phyloP scores from a whole-genome alignment of 208 protist genomes.

The Leishmania arabica region DNA sequence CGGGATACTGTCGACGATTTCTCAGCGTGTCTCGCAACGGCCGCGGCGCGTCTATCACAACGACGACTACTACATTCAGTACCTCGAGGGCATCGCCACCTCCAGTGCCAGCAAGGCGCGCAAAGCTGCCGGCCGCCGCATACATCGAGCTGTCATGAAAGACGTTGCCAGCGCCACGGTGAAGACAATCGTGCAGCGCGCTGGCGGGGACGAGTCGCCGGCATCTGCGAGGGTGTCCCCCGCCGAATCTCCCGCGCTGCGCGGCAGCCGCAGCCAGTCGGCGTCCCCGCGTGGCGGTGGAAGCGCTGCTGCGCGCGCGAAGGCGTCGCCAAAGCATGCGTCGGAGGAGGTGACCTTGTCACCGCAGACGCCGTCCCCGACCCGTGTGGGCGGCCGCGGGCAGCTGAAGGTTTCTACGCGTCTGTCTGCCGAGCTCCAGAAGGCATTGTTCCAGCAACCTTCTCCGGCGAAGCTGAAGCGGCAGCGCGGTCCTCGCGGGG shows the following conservation, averaged over 20 bases:
- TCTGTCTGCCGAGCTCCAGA: conserved; percentile 31
- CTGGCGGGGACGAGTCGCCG: too few species aligned
- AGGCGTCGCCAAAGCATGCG: not conserved
- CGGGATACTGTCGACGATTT: conserved; percentile 38
- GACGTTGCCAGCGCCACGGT: conserved; percentile 10
- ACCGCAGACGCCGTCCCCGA: not conserved
- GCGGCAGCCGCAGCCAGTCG: not conserved
- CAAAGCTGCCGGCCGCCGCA: conserved; percentile 20
- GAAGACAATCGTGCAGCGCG: not conserved
- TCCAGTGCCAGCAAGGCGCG: conserved; percentile 33
- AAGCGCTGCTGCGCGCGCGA: not conserved
- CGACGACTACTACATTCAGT: conserved; percentile 45
- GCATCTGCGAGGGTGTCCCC: not conserved
- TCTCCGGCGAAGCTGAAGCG: not conserved
- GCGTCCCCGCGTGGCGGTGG: not conserved
- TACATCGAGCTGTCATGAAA: conserved; percentile 16
- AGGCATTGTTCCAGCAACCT: conserved; percentile 26
- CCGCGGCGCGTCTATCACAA: conserved; percentile 35
- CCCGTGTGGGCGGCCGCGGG: not conserved
- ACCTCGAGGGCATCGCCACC: conserved; percentile 36
- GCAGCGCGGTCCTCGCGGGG: not conserved
- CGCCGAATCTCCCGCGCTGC: not conserved
- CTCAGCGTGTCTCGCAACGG: conserved; percentile 43
- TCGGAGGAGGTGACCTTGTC: not conserved
- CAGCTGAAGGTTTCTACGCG: conserved; percentile 27